Base-by-base conservation (phyloP, 495 filamentous ascomycete genomes). In the Penicillium goetzii region DNA sequence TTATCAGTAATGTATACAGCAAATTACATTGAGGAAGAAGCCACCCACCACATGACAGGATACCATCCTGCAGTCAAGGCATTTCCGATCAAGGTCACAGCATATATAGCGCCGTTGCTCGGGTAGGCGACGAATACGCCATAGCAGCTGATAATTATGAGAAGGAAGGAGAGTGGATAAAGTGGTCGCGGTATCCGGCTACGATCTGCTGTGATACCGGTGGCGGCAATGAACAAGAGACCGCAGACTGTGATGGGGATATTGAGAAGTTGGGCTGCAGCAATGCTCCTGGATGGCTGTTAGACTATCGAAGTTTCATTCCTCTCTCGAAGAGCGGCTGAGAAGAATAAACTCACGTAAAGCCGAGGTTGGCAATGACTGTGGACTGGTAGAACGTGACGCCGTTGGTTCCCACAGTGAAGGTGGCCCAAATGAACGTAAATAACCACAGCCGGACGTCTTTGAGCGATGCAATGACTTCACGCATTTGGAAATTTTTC, bases 301-400 rank as follows among this genome's bases (percentile, higher is more conserved):
- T 10, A 55, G 41, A 34, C 40, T 43, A 11, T 17, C n/a, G 9
- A 43, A 19, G 15, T n/a, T 15, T 41, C 0, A 5, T 17, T 6
- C 5, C 0, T n/a, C 15, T 11, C 38, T 43, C 40, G 40, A 43
- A 43, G n/a, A 9, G n/a, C 7, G 2, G 7, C 19, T 10, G n/a
- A 21, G 11, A 21, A 43, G 11, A 0, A 19, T 8, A 10, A 40
- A 70, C 72, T 59, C 59, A 74, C 73, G 78, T 71, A 49, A 78
- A 79, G 1, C 78, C 78, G 2, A 81, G 71, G 54, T 78, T 70
- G 3, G 77, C 73, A 62, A 81, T 81, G 17, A 81, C 77, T 0
- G 77, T 81, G 0, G 77, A 71, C 36, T 78, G 77, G 30, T 79
- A 79, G 60, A 81, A 81, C 30, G 67, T 74, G 7, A 81, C 74